Evolutionary conservation across 192 early-diverging fungal species (phyloP).

Genomic region (Coemansia sp.): DNA sequence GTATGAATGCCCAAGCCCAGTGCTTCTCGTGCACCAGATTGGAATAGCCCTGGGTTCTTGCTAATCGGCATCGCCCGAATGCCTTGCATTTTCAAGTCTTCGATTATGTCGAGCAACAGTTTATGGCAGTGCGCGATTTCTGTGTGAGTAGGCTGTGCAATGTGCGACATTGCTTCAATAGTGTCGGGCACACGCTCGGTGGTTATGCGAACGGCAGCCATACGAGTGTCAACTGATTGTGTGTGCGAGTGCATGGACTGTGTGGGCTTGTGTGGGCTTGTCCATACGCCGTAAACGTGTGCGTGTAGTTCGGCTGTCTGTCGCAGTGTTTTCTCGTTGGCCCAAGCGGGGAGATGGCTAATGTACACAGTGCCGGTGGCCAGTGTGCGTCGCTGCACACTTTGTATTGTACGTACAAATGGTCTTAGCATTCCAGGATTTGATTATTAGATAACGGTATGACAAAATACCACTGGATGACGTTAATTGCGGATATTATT

Average conservation of each 20-base stretch:
- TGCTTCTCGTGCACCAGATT: constrained; percentile 13
- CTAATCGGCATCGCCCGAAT: constrained; percentile 12
- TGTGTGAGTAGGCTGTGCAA: constrained; percentile 16
- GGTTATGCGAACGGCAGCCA: constrained; percentile 32
- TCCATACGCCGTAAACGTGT: constrained; percentile 7
- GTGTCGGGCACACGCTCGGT: constrained; percentile 16
- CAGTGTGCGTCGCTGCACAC: constrained; percentile 5
- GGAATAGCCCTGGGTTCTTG: constrained; percentile 32
- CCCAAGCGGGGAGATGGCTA: constrained; percentile 3
- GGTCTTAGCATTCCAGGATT: background rate
- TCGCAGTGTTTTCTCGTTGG: background rate
- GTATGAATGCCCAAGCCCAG: constrained; percentile 19
- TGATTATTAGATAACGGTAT: no score
- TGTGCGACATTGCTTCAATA: constrained; percentile 16
- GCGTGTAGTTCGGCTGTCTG: constrained; percentile 1
- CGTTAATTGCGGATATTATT: no score
- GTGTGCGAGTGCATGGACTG: background rate
- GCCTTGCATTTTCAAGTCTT: constrained; percentile 1
- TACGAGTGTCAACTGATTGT: background rate
- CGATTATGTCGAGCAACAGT: background rate
- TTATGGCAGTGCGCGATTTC: constrained; percentile 9
- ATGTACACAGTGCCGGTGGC: constrained; percentile 20
- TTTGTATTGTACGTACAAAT: background rate
- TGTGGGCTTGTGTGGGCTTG: background rate
- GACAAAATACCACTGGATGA: no score